These are phyloP conservation scores for Albifimbria verrucaria DNA, from an alignment of 2,329 filamentous ascomycete species.

Conservation along the genomic window DNA sequence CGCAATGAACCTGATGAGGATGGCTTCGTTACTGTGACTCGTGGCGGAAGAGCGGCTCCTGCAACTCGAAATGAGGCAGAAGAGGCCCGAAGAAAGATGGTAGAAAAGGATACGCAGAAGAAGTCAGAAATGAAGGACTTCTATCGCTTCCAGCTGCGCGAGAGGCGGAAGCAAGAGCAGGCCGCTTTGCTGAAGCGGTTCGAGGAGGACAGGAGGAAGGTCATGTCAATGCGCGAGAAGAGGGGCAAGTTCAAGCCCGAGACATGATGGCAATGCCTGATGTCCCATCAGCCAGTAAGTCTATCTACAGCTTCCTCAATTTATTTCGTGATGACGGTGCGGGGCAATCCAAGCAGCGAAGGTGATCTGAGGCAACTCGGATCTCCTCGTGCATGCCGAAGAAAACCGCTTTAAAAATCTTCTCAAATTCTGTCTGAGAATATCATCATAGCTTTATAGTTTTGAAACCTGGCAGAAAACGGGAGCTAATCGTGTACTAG, in stretches of 20 bases:
- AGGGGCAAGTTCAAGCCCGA: slow-evolving; percentile 59
- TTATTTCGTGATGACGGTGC: slow-evolving; percentile 46
- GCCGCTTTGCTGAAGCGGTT: slow-evolving; percentile 66
- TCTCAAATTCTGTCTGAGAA: slow-evolving; percentile 61
- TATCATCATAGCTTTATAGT: too few relatives aligned
- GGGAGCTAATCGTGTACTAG: too few relatives aligned
- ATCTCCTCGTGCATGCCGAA: slow-evolving; percentile 45
- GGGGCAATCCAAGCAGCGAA: slow-evolving; percentile 44
- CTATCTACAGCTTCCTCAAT: slow-evolving; percentile 1
- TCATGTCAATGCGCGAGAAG: slow-evolving; percentile 67
- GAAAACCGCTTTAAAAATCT: slow-evolving; percentile 65
- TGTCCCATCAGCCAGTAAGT: slow-evolving; percentile 12
- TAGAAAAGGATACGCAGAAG: slow-evolving; percentile 62
- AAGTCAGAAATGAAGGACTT: slow-evolving; percentile 67
- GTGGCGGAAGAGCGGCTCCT: slow-evolving; percentile 71
- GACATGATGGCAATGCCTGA: slow-evolving; percentile 24
- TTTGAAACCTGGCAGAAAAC: too few relatives aligned
- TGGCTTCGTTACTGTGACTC: slow-evolving; percentile 88
- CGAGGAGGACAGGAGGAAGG: slow-evolving; percentile 70
- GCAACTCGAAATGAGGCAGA: slow-evolving; percentile 70
- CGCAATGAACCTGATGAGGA: slow-evolving; percentile 87
- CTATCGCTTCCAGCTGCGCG: slow-evolving; percentile 78
- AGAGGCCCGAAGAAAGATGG: slow-evolving; percentile 54
- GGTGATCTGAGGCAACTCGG: slow-evolving; percentile 15
- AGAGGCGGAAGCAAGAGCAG: slow-evolving; percentile 74